Evolutionary conservation across 345 rosid genomes (phyloP).

Genomic region (Garcia nutans): DNA sequence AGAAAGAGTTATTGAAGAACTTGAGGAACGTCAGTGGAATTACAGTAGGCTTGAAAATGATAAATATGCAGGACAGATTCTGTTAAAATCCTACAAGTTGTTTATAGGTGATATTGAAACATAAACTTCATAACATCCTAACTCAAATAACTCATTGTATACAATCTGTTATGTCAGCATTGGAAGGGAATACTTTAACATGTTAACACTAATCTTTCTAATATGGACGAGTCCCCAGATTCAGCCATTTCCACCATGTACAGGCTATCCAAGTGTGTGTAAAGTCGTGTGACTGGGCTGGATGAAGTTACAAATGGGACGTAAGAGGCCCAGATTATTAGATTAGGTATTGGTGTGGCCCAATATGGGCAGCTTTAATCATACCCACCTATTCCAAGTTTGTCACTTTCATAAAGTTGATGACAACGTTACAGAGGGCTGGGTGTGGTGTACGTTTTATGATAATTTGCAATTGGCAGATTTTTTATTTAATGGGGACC

Average conservation of each 20-base stretch:
- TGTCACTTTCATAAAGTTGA: slow-evolving; percentile 17
- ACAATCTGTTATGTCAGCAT: too few species aligned
- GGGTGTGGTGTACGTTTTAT: neutral
- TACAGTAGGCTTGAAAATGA: too few species aligned
- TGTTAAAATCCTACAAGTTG: neutral
- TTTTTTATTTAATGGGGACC: slow-evolving; percentile 10
- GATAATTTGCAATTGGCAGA: neutral
- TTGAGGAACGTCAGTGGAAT: too few species aligned
- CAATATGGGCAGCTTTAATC: neutral
- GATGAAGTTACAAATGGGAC: neutral
- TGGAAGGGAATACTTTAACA: too few species aligned
- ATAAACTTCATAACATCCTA: neutral
- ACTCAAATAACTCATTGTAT: neutral
- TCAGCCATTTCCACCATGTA: neutral
- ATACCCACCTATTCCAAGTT: slow-evolving; percentile 1
- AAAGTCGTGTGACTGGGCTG: neutral
- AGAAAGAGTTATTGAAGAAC: too few species aligned
- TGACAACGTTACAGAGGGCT: neutral
- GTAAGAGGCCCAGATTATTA: neutral
- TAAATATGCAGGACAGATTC: too few species aligned
- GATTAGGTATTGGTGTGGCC: neutral
- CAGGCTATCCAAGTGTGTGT: neutral
- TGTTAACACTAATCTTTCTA: neutral
- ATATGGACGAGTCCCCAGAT: neutral
- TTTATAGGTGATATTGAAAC: neutral